Base-by-base conservation (phyloP, 2,329 filamentous ascomycete genomes). In the Gnomoniopsis sp. region DNA sequence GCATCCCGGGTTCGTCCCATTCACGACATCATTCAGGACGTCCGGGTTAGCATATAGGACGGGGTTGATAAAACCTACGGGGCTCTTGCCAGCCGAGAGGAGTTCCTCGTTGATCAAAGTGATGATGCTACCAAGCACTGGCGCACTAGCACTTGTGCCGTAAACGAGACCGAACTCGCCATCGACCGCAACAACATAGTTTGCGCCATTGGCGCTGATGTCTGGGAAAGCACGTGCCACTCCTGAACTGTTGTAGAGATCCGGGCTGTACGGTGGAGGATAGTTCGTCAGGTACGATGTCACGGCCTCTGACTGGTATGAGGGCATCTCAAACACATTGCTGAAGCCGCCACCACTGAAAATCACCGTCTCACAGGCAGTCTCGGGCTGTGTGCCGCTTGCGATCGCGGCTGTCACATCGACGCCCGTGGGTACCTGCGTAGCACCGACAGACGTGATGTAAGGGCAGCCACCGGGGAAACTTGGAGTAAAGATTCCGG, bases 401-500 rank as follows among this genome's bases (percentile, higher is more conserved):
- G 55, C 55, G 15, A 58, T 21, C 26, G 51, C 55, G 1, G 43
- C 10, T 1, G 55, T 38, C 49, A 58, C 52, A 4, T 49, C 47
- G 14, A 53, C 53, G 34, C 36, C 47, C 14, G 51, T 58, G 38
- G 57, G 57, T 19, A 56, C 47, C 38, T 55, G 57, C 8, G 57
- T 56, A 23, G 57, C 55, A 11, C 78, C 78, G 11, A 80, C 75
- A 2, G 72, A 68, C 1, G 77, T 79, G 3, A 80, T 72, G 66
- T 76, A 80, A 1, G 78, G 77, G 58, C 78, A 81, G 33, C 69
- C 1, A 70, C 74, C 30, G 76, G 78, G 64, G 76, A 79, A 59
- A 6, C 21, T 26, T n/a, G 77, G 75, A 17, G 70, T 71, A 66
- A 79, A 80, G 19, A 72, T 69, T 34, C 68, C 71, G 21, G 23